Base-by-base conservation (phyloP, 108 stramenopile genomes). In the Cyclotella choctawhatcheeana region DNA sequence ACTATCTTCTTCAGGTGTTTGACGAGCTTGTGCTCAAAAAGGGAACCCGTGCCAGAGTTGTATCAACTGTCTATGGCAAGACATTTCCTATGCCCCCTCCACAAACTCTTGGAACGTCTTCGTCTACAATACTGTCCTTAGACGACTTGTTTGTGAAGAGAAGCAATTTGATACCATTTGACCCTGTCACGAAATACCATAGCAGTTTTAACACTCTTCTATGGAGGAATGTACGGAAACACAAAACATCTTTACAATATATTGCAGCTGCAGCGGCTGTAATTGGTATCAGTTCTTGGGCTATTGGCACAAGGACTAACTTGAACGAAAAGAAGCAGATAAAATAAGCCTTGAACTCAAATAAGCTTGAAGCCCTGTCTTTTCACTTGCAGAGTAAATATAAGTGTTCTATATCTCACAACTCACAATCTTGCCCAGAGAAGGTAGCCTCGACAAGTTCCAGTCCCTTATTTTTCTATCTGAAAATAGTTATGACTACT, bases 61-160 rank as follows among this genome's bases (percentile, higher is more conserved):
- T 77, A 21, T 87, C 88, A 12, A 79, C 76, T 67, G 93, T 94
- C 20, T 94, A 94, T 72, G 93, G 93, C 10, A 84, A 73, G n/a
- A 92, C 84, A 21, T 88, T 88, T 68, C 93, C 93, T n/a, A 64
- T 90, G 60, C 60, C 63, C 0, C n/a, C 30, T 4, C 50, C 21
- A 56, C 37, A 58, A 58, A 24, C 35, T 18, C 44, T 12, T 47
- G 25, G 29, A 29, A 5, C 65, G n/a, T n/a, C n/a, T 2, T 32
- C 44, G 40, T 34, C 26, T 5, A 40, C 20, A 20, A 26, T 58
- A 17, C 52, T 64, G n/a, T 63, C 79, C 5, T 51, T 63, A 32
- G 67, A 63, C 5, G 60, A 64, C 1, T 64, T 73, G n/a, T 29
- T 80, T 37, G 27, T 21, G 16, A 73, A 80, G 53, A 50, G 79